Conservation (phyloP, 495 filamentous ascomycete genomes). For the Chaetomidium leptoderma region DNA sequence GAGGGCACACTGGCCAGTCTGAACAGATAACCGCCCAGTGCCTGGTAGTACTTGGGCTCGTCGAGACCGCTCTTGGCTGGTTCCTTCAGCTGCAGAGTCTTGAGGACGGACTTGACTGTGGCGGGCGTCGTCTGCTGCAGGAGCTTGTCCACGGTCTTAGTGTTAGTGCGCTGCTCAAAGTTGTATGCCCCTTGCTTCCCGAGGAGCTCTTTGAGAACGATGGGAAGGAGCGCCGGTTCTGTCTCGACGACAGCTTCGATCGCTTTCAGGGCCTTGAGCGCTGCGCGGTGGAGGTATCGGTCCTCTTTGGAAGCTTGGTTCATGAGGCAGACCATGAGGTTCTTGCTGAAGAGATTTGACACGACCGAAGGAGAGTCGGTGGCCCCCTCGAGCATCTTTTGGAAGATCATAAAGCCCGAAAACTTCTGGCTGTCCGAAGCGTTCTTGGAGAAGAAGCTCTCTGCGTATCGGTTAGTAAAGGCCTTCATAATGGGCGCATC, state of each 20-base stretch:
- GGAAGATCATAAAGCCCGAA: constrained; percentile 82
- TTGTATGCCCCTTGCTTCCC: constrained; percentile 64
- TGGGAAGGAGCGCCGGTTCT: constrained; percentile 55
- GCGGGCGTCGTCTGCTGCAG: constrained; percentile 56
- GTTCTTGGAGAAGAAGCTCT: constrained; percentile 71
- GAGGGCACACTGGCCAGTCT: constrained; percentile 33
- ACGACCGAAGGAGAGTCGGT: constrained; percentile 31
- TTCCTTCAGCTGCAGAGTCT: constrained; percentile 37
- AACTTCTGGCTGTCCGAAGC: constrained; percentile 85
- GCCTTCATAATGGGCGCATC: not conserved
- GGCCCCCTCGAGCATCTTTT: constrained; percentile 57
- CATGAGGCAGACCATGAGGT: constrained; percentile 75
- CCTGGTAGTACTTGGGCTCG: constrained; percentile 43
- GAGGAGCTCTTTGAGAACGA: constrained; percentile 61
- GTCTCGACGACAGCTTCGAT: constrained; percentile 63
- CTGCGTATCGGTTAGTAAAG: constrained; percentile 42
- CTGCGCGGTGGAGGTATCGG: constrained; percentile 77
- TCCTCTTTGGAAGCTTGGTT: constrained; percentile 83
- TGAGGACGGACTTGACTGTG: constrained; percentile 46
- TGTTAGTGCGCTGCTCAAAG: constrained; percentile 84
- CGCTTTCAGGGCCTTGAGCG: constrained; percentile 64
- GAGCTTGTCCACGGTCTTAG: constrained; percentile 78
- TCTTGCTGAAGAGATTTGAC: constrained; percentile 65
- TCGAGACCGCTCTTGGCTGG: constrained; percentile 31
- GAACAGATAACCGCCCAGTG: constrained; percentile 53